Base-by-base conservation (phyloP, 208 protist genomes). In the Trypanosomatidae sp. region DNA sequence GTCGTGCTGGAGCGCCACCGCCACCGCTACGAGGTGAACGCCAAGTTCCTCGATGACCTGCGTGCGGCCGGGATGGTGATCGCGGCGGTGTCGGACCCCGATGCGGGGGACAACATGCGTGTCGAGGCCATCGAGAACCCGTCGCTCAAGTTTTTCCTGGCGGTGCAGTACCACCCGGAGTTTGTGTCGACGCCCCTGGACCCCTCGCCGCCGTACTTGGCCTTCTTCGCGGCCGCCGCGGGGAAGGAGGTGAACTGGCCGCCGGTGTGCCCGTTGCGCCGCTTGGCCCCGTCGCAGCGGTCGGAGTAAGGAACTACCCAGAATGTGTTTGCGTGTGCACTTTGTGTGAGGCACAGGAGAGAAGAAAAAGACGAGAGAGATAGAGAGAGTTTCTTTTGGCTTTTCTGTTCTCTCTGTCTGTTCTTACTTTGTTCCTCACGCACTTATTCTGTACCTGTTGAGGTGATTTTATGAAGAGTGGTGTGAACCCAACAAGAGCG, bases 101-200 rank as follows among this genome's bases (percentile, higher is more conserved):
- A 84, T 43, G 77, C 93, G 36, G 95, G 98, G 41, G 96, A 91
- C 72, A 91, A 98, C 66, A 69, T 88, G 75, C 91, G 94, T 19
- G 89, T 98, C 50, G 94, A 98, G 84, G 89, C 91, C 4, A 94
- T 98, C 50, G 93, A 98, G 76, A 65, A 89, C 28, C 87, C 86
- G n/a, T 66, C 77, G 13, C 76, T 92, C 12, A 84, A 80, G 58
- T 99, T 97, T 83, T 99, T 98, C 86, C 69, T 99, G 22, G 98
- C 95, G 2, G 89, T 97, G 70, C 98, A 99, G 84, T 99, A 95
- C 86, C 99, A 99, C 74, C 99, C 99, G 36, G 99, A 99, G 90
- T 99, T 99, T 84, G 90, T 98, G 59, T 97, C 96, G 2, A 89
- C 97, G 12, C 98, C 98, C 39, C 85, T 96, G 39, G 90, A 95